Percentiles rank a stretch among this genome's conserved stretches.
These are phyloP conservation scores for Colletotrichum lupini DNA, from an alignment of 2,329 filamentous ascomycete genomes.

Conservation along the genomic window DNA sequence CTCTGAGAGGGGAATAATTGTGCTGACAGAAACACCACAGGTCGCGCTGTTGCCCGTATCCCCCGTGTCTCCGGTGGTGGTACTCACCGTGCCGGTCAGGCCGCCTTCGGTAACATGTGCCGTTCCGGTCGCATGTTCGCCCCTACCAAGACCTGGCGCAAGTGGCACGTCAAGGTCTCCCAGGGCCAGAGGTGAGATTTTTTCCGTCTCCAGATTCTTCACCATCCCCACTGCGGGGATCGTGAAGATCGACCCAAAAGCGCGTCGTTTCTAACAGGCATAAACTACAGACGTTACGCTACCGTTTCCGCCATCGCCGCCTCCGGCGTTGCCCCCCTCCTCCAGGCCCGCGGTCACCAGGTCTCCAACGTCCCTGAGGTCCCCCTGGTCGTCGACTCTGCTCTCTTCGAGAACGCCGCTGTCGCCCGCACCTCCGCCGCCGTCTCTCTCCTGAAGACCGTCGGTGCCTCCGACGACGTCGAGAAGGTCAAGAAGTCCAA, in stretches of 20 bases:
- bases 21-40: constrained; percentile 56
- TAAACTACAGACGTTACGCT: constrained; percentile 82
- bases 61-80: constrained; percentile 99
- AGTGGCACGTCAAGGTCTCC: constrained; percentile 99
- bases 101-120: constrained; percentile 99
- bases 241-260: background rate
- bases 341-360: constrained; percentile 97
- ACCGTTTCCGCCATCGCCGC: constrained; percentile 97
- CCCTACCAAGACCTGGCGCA: constrained; percentile 99
- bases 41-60: constrained; percentile 99
- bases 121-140: constrained; percentile 99
- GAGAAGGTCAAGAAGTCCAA: constrained; percentile 96
- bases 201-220: background rate
- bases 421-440: constrained; percentile 91
- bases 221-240: background rate
- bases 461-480: constrained; percentile 90
- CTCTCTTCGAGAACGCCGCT: constrained; percentile 82
- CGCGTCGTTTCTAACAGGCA: constrained; percentile 18
- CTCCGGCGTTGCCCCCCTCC: constrained; percentile 92
- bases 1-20: background rate
- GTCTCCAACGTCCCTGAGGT: constrained; percentile 94
- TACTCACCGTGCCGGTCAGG: constrained; percentile 99
- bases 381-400: constrained; percentile 94
- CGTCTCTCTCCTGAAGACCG: constrained; percentile 85
- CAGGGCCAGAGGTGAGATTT: constrained; percentile 89